Base-by-base conservation (phyloP, 176 grass and related monocot genomes). In the Oryza glumipatula region DNA sequence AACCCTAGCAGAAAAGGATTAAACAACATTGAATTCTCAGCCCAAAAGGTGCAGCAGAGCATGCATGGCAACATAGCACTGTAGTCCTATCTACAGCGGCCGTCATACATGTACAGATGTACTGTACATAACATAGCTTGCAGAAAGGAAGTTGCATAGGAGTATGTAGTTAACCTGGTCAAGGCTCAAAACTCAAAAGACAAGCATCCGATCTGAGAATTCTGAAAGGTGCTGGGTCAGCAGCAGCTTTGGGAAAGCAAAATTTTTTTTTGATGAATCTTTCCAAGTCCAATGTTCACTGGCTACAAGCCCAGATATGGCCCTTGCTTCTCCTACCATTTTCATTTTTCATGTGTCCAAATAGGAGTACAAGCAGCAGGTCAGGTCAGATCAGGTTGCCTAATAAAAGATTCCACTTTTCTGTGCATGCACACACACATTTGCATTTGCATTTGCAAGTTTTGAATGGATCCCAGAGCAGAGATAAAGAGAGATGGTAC, bases 241-340 rank as follows among this genome's bases (percentile, higher is more conserved):
- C 51, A 77, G 74, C 51, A 63, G 67, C 79, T 82, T 82, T 82
- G 79, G 67, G n/a, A 60, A 71, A 68, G 33, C 45, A 61, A 33
- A 21, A 0, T 32, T 32, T 32, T 32, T 32, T 32, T 32, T 32
- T 16, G 52, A 32, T 69, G 56, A 61, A 9, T 61, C 7, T 61
- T 21, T 61, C 21, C 7, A 7, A 56, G 52, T 61, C 56, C 7
- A 61, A n/a, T 22, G 10, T 61, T 61, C 21, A 61, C 17, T 22
- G 56, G 56, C 56, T 21, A 61, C 1, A 61, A 56, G 52, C 52
- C 52, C 16, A 21, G 17, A 56, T 19, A 21, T 1, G 49, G 14
- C 17, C 51, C 52, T 17, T 21, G 52, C 16, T 17, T 44, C 43
- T 11, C 43, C 43, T 44, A 2, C 52, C 16, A 17, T 19, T 56